Base-by-base conservation (phyloP, 169 alveolate species). In the Plasmodium fragile region DNA sequence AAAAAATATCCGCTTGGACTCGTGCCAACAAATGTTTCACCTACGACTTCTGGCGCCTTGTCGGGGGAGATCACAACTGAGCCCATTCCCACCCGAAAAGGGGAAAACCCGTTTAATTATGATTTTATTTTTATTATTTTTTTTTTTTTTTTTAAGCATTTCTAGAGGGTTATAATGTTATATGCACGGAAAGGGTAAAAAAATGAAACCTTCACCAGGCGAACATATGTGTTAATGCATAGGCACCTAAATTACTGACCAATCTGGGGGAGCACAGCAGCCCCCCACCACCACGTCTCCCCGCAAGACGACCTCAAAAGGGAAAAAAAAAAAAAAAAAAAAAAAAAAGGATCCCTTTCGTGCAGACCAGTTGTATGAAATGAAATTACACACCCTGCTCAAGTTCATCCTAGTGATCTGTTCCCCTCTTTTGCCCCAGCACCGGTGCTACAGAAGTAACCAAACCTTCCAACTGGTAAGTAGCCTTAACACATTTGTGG, bases 361-460 rank as follows among this genome's bases (percentile, higher is more conserved):
- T 34, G 25, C 59, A 13, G 28, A 45, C 32, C 2, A 55, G 65
- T 2, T 59, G 16, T 28, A 72, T 72, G 93, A 85, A 75, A 85
- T 85, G 93, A 85, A 77, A 73, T 75, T 73, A 4, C 65, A 18
- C 18, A 32, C n/a, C 25, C 32, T 49, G 18, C 11, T 85, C 8
- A 22, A 30, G 18, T 30, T 75, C 43, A 22, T 32, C 30, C 36
- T 83, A 28, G 8, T 85, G 80, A 72, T n/a, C 28, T 5, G 81
- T 36, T 85, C 45, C 28, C 30, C 79, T 52, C 8, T 13, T 30
- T 22, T 65, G 36, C 75, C 75, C 34, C 75, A 49, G 22, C 18
- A 39, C 30, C 32, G 55, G 34, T 85, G 81, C 36, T 85, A 49
- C 43, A 85, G 79, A 77, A 85, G 13, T 7, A 85, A 25, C 32